phyloP scores from a whole-genome alignment of 2,329 filamentous ascomycete species.

The Penicillium palitans region DNA sequence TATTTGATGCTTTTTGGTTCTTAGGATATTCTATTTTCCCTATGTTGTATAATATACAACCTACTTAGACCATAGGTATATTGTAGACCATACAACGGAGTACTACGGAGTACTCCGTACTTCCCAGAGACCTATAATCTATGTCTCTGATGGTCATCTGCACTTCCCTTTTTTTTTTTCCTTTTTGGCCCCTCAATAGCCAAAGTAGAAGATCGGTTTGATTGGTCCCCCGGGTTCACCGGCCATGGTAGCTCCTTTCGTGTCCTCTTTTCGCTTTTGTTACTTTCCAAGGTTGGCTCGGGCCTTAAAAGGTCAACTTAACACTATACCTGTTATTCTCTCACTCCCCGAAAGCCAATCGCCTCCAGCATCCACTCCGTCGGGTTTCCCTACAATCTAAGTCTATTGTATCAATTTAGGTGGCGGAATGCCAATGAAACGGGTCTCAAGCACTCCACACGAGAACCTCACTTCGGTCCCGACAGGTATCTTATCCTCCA shows the following conservation, averaged over 20 bases:
- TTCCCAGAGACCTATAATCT: background rate
- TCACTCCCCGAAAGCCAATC: constrained; percentile 11
- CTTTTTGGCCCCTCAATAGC: constrained; percentile 5
- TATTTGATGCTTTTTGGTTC: background rate
- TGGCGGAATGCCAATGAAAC: background rate
- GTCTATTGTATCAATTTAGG: background rate
- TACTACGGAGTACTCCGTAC: background rate
- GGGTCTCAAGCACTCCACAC: constrained; percentile 1
- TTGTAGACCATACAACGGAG: background rate
- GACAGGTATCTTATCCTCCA: constrained; percentile 1
- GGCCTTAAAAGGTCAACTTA: background rate
- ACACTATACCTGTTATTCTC: background rate
- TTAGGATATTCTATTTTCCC: background rate
- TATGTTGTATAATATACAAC: background rate
- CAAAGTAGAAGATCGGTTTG: background rate
- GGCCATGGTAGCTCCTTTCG: constrained; percentile 1
- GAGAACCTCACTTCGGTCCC: background rate
- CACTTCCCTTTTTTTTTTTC: background rate
- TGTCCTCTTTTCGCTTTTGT: background rate
- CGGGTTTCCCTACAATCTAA: constrained; percentile 4
- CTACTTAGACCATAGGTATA: background rate
- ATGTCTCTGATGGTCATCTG: constrained; percentile 8
- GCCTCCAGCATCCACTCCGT: constrained; percentile 8
- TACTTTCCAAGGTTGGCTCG: background rate
- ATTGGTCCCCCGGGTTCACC: constrained; percentile 5